phyloP scores from a whole-genome alignment of 768 basidiomycete genomes.

The Pleurotus giganteus region DNA sequence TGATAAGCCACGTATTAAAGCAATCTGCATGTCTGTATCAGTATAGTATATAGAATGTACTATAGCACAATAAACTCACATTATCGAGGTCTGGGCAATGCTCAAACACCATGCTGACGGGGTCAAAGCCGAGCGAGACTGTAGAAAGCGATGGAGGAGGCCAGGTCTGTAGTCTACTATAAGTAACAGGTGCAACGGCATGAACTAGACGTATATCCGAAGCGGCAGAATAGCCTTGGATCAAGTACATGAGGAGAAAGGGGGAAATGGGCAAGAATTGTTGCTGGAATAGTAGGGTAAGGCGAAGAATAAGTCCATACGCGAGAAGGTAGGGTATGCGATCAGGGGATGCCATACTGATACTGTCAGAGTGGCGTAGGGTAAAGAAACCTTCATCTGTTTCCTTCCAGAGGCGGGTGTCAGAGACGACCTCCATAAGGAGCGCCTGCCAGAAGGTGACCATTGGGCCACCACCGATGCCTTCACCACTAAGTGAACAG shows the following conservation, averaged over 20 bases:
- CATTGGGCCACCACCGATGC: constrained; percentile 7
- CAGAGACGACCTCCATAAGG: neutral
- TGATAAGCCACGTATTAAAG: neutral
- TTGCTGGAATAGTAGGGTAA: neutral
- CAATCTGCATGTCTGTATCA: too few relatives aligned
- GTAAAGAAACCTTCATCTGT: constrained; percentile 1
- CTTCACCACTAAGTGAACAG: neutral
- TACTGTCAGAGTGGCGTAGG: neutral
- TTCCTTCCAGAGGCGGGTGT: neutral
- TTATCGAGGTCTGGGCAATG: neutral
- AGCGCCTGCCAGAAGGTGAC: neutral
- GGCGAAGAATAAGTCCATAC: neutral
- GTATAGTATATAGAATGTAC: neutral
- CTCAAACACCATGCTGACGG: constrained; percentile 1
- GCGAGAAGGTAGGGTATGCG: neutral
- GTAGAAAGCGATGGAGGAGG: neutral
- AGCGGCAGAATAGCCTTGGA: neutral
- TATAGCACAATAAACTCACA: neutral
- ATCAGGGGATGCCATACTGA: neutral
- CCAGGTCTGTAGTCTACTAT: neutral
- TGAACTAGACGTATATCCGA: neutral
- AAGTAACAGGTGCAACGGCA: constrained; percentile 2
- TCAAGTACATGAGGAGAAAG: constrained; percentile 4
- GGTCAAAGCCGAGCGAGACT: neutral
- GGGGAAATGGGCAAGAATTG: constrained; percentile 5